A percentile compares a stretch with the other conserved stretches of the same genome.
These are phyloP conservation scores for Lophiostoma macrostomum DNA, from an alignment of 495 filamentous ascomycete genomes.

Conservation along the genomic window DNA sequence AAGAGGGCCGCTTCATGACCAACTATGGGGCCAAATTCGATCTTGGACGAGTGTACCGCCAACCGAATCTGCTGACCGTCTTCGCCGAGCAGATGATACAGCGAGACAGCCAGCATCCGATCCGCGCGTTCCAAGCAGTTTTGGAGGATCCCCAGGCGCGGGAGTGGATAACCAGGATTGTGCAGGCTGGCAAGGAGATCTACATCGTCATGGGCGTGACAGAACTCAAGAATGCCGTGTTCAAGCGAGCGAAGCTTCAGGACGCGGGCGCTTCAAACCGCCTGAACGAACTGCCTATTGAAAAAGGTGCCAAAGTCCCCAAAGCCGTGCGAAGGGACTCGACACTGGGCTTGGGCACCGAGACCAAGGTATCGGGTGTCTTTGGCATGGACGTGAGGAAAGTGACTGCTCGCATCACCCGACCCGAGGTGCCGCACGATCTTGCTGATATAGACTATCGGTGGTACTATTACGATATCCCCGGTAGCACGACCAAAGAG, in stretches of 20 bases:
- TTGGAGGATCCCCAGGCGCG: slow-evolving; percentile 26
- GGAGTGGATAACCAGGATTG: slow-evolving; percentile 20
- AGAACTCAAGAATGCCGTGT: slow-evolving; percentile 33
- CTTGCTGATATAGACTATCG: slow-evolving; percentile 15
- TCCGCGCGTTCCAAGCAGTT: slow-evolving; percentile 25
- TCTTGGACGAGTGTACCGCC: slow-evolving; percentile 27
- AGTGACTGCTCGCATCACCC: slow-evolving; percentile 16
- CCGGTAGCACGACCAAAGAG: slow-evolving; percentile 15
- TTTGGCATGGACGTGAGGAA: slow-evolving; percentile 32
- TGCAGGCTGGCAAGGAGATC: slow-evolving; percentile 10
- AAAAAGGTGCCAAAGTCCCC: slow-evolving; percentile 30
- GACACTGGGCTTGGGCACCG: slow-evolving; percentile 20
- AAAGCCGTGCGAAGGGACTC: slow-evolving; percentile 22
- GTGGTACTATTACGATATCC: slow-evolving; percentile 28
- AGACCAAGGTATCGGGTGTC: slow-evolving; percentile 24
- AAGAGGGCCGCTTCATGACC: slow-evolving; percentile 32
- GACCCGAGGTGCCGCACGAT: slow-evolving; percentile 24
- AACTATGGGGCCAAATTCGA: slow-evolving; percentile 36
- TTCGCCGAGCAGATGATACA: slow-evolving; percentile 33
- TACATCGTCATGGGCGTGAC: slow-evolving; percentile 32
- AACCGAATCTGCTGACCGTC: slow-evolving; percentile 31
- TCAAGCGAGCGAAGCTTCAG: slow-evolving; percentile 31
- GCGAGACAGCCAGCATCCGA: slow-evolving; percentile 16
- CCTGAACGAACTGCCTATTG: slow-evolving; percentile 25
- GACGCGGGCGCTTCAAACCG: slow-evolving; percentile 26